Evolutionary conservation across 2,329 filamentous ascomycete genomes (phyloP).

Genomic region (Paecilomyces formosus): DNA sequence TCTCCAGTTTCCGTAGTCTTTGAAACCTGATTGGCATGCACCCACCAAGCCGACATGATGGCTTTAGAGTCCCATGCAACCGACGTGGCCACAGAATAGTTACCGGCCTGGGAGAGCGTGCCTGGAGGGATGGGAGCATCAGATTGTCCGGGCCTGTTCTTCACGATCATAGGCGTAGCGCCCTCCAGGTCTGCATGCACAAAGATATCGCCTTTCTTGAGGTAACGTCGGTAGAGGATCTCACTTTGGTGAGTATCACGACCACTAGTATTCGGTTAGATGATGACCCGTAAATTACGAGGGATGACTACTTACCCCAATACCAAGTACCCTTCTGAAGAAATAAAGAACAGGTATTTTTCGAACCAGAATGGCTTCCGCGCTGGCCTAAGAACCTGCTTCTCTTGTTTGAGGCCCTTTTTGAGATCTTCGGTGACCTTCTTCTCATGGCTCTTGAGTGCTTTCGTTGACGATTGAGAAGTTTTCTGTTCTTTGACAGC

Average conservation of each 20-base stretch:
- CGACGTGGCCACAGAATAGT: constrained; percentile 74
- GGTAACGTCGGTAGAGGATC: constrained; percentile 76
- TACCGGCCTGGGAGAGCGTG: constrained; percentile 84
- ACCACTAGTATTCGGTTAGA: constrained; percentile 39
- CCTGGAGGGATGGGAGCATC: constrained; percentile 86
- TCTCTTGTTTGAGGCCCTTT: constrained; percentile 85
- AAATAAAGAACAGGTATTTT: constrained; percentile 93
- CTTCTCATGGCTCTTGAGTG: constrained; percentile 80
- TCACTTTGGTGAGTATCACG: constrained; percentile 87
- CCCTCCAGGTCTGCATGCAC: constrained; percentile 84
- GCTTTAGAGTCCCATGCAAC: constrained; percentile 95
- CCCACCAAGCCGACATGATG: constrained; percentile 95
- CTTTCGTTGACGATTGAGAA: constrained; percentile 67
- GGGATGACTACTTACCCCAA: constrained; percentile 48
- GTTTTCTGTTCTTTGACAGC: constrained; percentile 86
- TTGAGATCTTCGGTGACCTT: constrained; percentile 82
- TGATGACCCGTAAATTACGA: background rate
- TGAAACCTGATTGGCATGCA: constrained; percentile 78
- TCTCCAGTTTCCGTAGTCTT: constrained; percentile 77
- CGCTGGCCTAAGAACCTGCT: constrained; percentile 74
- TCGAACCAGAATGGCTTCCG: constrained; percentile 90
- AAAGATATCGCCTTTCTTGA: constrained; percentile 85
- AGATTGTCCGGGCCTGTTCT: constrained; percentile 70
- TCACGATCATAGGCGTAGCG: constrained; percentile 78
- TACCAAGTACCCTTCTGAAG: constrained; percentile 88